Evolutionary conservation across 257 asterid species (phyloP), one percentile per base, ranked within the genome.

Genomic region (Catharanthus roseus): DNA sequence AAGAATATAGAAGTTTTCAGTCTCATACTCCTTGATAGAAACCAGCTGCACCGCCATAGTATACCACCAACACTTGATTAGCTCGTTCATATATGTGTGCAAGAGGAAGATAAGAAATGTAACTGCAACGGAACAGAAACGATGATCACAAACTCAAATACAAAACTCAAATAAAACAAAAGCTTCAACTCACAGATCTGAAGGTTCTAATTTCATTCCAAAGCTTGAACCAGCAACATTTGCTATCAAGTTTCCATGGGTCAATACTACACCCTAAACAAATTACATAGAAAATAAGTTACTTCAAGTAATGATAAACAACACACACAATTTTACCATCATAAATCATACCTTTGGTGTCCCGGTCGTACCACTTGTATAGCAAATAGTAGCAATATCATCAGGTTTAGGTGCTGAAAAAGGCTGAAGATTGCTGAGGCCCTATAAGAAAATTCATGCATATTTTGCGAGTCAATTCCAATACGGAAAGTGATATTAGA

Each of bases 341-440:
- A 34, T 6, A 78, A 28, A 47, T 34, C 69, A 68, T 72, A 90
- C 98, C 97, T 93, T 93, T 50, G 98, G 98, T 61, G 98, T 90
- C 57, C 98, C 98, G 29, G 98, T 93, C 45, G 98, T 93, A 67
- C 98, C 98, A 75, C 98, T 93, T 49, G 97, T 90, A 76, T 93
- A 93, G 86, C 96, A 89, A 84, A 93, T 81, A 13, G 98, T 93
- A 41, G 97, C 97, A 51, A 89, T 68, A 68, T 93, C 96, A 72
- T 83, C 90, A 65, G 96, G 85, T 77, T 74, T 87, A 69, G 98
- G 97, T 68, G 96, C 88, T 75, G 62, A 70, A 82, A 90, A 89
- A 68, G 97, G 96, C 58, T 78, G 88, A 77, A 84, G 66, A 78
- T 73, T 89, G 72, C 82, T 77, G 80, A 72, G 84, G 74, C 98